These are phyloP conservation scores for Boletus hoseneyae DNA, from an alignment of 1,284 basidiomycete genomes.

Conservation along the genomic window DNA sequence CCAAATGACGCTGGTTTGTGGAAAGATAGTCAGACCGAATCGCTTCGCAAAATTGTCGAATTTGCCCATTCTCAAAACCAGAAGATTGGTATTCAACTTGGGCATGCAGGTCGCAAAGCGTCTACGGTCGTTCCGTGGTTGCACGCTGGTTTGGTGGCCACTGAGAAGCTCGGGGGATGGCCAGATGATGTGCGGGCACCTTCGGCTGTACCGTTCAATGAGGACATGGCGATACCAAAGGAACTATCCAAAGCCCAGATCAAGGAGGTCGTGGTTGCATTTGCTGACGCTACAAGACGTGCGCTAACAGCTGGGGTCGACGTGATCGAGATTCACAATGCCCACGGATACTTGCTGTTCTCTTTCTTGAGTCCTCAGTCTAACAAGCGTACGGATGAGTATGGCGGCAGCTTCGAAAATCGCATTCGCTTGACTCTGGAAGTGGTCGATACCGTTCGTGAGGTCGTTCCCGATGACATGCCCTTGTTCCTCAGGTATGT, in stretches of 20 bases:
- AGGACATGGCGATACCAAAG: conserved; percentile 50
- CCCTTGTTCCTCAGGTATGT: conserved; percentile 68
- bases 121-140: conserved; percentile 59
- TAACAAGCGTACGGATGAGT: conserved; percentile 70
- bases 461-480: conserved; percentile 52
- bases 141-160: conserved; percentile 35
- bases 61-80: conserved; percentile 72
- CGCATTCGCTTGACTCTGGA: conserved; percentile 59
- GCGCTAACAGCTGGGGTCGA: conserved; percentile 57
- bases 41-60: conserved; percentile 67
- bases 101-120: conserved; percentile 78
- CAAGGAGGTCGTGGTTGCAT: conserved; percentile 55
- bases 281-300: conserved; percentile 54
- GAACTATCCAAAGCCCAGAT: conserved; percentile 56
- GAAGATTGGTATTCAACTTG: conserved; percentile 77
- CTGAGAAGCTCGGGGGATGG: conserved; percentile 66
- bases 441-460: conserved; percentile 50
- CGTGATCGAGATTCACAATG: conserved; percentile 65
- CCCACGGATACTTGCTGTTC: conserved; percentile 63
- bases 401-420: conserved; percentile 74
- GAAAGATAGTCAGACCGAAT: conserved; percentile 69
- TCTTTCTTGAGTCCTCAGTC: conserved; percentile 57
- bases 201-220: conserved; percentile 52
- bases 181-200: conserved; percentile 59
- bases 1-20: conserved; percentile 64